Evolutionary conservation across 495 filamentous ascomycete species (phyloP), one percentile per base, ranked within the genome.

Genomic region (Rhypophila decipiens): DNA sequence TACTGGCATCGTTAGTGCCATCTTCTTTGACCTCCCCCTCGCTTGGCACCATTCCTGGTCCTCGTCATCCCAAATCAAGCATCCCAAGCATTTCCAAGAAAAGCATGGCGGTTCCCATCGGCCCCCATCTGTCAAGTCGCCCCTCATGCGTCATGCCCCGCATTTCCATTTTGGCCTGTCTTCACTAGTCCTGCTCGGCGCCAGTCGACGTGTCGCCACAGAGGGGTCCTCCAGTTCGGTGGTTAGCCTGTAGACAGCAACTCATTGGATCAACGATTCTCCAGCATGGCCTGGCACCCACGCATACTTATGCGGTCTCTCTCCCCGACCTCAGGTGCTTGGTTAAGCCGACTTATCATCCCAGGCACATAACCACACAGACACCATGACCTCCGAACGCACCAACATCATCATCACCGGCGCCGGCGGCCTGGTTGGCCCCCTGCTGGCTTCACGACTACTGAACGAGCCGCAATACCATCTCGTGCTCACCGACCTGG

Each of bases 361-460:
- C 35, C 29, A 33, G 7, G 8, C 29, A 7, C 13, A 9, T 11
- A 15, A 38, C 5, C 10, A 21, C 5, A n/a, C 19, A 34, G 19
- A 23, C 24, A 42, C 42, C 9, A 45, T 47, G 44, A 24, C 39
- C 9, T 24, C 44, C 5, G 27, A 45, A 18, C 40, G 50, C 39
- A 72, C 47, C 63, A 76, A 54, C 66, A 82, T 86, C 58, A 75
- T 88, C 64, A 82, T 88, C 59, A 87, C 84, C 24, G 84, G 84
- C 36, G 84, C 83, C 23, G 80, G 74, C 24, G 85, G 85, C 27
- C 84, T 86, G 51, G 73, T 88, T 51, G 84, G 85, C 49, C 80
- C 85, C 47, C 76, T 81, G 50, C 63, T 88, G 44, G 82, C 82
- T 2, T 55, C 71, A 42, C 77, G 73, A 19, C 75, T 88, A n/a